Base-by-base conservation (phyloP, 2,329 filamentous ascomycete genomes). In the Thelonectria rubi region DNA sequence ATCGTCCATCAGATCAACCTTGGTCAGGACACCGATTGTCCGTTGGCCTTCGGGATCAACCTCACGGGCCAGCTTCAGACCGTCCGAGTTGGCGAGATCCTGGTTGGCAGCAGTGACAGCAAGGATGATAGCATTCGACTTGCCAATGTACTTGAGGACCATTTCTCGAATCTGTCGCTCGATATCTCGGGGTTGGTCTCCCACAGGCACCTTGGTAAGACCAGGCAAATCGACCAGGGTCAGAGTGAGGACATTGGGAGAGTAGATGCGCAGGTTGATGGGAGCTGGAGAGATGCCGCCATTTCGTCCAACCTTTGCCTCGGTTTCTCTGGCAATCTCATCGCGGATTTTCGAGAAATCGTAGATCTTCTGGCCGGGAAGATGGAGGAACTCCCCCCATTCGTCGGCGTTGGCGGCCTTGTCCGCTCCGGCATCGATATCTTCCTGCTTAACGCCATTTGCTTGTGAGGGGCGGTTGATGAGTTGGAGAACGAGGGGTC, bases 341-440 rank as follows among this genome's bases (percentile, higher is more conserved):
- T 98, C 95, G 72, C 95, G 88, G 74, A 99, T 97, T 84, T 97
- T 97, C 84, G 93, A 92, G 83, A 99, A 99, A 81, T 99, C 95
- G 80, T 89, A 89, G 83, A 97, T 98, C 80, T 98, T 98, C 80
- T 98, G 92, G 72, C 94, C 95, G 18, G 95, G 94, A 67, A 99
- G 92, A 79, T 99, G 95, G 66, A 99, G 84, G 80, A 99, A 99
- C 84, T 99, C 95, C 83, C 94, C 95, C 92, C 96, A 99, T 79
- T 99, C 95, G 75, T 98, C 93, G 18, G 86, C 79, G 78, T 99
- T 99, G 73, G 94, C 92, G 70, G 93, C 91, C 78, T 91, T 91
- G 79, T 98, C 95, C 68, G 85, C 88, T 57, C 87, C 88, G 61
- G 83, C 82, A 62, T 87, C 80, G 70, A 93, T 75, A 64, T 91